Evolutionary conservation across 75 land plant species (phyloP).

Genomic region (Pinus albicaulis): DNA sequence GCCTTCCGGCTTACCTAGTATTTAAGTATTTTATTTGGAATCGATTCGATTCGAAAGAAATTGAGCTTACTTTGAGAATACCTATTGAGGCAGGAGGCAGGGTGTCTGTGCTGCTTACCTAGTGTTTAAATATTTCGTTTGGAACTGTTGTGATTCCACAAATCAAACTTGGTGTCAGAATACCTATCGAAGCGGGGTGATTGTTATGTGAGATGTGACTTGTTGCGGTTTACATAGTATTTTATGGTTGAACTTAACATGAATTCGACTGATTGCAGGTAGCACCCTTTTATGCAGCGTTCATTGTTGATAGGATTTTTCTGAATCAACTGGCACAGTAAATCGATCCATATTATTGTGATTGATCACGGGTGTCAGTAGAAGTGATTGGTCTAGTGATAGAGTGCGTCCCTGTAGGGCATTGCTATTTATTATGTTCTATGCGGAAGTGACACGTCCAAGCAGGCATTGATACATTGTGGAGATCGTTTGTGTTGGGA

Average conservation of each 20-base stretch:
- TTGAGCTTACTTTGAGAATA: too few relatives aligned
- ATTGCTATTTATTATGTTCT: not conserved
- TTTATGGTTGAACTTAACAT: not conserved
- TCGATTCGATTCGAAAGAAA: too few relatives aligned
- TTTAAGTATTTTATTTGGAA: too few relatives aligned
- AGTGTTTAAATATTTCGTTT: too few relatives aligned
- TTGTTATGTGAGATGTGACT: not conserved
- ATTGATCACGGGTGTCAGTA: not conserved
- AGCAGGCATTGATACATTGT: not conserved
- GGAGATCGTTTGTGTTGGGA: not conserved
- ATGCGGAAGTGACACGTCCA: not conserved
- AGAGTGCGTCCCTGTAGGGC: not conserved
- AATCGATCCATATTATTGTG: not conserved
- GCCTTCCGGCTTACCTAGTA: too few relatives aligned
- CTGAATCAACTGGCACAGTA: not conserved
- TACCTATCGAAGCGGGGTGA: too few relatives aligned
- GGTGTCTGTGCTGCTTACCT: too few relatives aligned
- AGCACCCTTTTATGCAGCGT: not conserved
- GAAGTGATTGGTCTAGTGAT: not conserved
- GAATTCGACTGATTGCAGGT: not conserved
- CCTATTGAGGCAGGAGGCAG: too few relatives aligned
- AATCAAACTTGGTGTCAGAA: too few relatives aligned
- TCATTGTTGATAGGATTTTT: not conserved
- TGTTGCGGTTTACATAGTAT: not conserved
- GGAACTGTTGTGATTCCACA: too few relatives aligned